These are phyloP conservation scores for Lentinula sp. DNA, from an alignment of 768 basidiomycete genomes.

Conservation along the genomic window DNA sequence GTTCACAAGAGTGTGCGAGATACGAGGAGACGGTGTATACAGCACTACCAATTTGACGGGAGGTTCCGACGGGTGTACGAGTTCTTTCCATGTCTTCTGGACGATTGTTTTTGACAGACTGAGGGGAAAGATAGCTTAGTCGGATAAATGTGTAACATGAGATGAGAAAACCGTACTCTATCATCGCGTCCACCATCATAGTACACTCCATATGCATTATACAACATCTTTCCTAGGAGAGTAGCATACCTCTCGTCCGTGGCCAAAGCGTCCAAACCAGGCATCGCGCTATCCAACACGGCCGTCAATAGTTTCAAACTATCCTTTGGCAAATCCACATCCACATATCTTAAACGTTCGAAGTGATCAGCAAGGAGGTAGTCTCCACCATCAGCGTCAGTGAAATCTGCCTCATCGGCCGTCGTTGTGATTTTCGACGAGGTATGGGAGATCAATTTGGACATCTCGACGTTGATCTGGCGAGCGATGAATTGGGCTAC, in stretches of 20 bases:
- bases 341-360: conserved; percentile 67
- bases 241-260: conserved; percentile 56
- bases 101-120: conserved; percentile 49
- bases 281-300: conserved; percentile 56
- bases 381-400: conserved; percentile 40
- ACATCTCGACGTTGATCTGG: conserved; percentile 60
- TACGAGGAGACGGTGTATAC: conserved; percentile 77
- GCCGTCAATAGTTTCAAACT: conserved; percentile 45
- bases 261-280: conserved; percentile 68
- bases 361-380: conserved; percentile 73
- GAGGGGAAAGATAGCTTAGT: background rate
- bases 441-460: conserved; percentile 37
- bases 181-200: conserved; percentile 62
- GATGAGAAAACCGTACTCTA: conserved; percentile 40
- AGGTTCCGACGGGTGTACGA: conserved; percentile 71
- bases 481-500: conserved; percentile 69
- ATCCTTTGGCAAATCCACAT: conserved; percentile 40
- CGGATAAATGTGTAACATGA: background rate
- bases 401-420: conserved; percentile 29
- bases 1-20: conserved; percentile 70
- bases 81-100: conserved; percentile 73
- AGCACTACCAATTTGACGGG: conserved; percentile 69
- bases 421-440: conserved; percentile 14
- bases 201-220: conserved; percentile 74
- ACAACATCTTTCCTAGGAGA: conserved; percentile 64